Percentiles rank a stretch among this genome's conserved stretches.
Evolutionary conservation across 2,329 filamentous ascomycete genomes (phyloP).

Genomic region (Ilyonectria robusta): DNA sequence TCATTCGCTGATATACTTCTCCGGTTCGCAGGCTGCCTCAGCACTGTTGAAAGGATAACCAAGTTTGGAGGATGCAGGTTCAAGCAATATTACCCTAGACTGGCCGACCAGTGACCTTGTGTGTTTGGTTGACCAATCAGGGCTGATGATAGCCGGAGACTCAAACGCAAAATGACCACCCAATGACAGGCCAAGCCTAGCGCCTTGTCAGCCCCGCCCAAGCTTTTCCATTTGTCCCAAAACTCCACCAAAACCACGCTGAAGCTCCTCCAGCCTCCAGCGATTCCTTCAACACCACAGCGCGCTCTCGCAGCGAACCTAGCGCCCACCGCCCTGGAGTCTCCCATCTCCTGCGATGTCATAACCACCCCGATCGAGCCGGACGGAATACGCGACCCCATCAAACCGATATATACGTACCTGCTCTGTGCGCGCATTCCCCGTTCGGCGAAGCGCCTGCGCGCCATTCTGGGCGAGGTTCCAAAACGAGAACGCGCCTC

Average conservation of each 20-base stretch:
- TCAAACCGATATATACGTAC: background rate
- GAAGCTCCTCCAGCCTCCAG: conserved; percentile 18
- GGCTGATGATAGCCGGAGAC: background rate
- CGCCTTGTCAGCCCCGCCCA: conserved; percentile 10
- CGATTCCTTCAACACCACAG: conserved; percentile 29
- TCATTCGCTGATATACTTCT: no score
- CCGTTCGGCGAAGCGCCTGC: background rate
- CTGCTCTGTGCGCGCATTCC: conserved; percentile 1
- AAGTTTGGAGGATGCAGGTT: no score
- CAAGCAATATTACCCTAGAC: no score
- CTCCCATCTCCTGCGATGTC: conserved; percentile 19
- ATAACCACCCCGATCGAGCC: conserved; percentile 6
- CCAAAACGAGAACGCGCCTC: conserved; percentile 13
- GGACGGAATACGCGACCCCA: conserved; percentile 1
- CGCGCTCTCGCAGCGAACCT: conserved; percentile 19
- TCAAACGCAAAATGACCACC: background rate
- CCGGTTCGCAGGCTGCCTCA: no score
- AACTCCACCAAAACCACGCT: conserved; percentile 7
- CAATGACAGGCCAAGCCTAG: background rate
- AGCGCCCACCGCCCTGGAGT: conserved; percentile 7
- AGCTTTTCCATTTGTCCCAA: conserved; percentile 18
- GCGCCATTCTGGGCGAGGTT: conserved; percentile 9
- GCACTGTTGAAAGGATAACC: no score
- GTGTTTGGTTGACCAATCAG: background rate
- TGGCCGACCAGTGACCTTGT: no score